Evolutionary conservation across 164 flowering plant genomes (phyloP), one percentile per base, ranked within the genome.

Genomic region (Tetrastigma voinierianum): DNA sequence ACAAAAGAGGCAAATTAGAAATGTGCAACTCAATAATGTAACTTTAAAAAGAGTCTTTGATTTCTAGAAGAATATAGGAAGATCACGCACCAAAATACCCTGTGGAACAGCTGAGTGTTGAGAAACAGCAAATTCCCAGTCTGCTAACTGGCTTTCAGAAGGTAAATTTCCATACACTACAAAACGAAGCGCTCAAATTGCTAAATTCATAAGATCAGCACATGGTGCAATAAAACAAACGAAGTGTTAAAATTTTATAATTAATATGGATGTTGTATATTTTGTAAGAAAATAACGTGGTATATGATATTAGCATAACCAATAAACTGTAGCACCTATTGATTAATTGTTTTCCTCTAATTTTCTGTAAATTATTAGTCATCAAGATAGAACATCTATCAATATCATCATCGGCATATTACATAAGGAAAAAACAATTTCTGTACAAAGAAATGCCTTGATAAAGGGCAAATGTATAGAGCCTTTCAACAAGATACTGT

Each of bases 41-140:
- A 32, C 40, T 32, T 32, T 7, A 1, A 32, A 32, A 32, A 32
- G 6, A 32, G 40, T 32, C 40, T 32, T 32, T 32, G 40, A 32
- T 7, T 32, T 32, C 40, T 7, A n/a, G 7, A 66, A 62, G 52
- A 64, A 71, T n/a, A 56, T 10, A 25, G 46, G 69, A 51, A 32
- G 40, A 32, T 32, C 3, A 45, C 81, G 20, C 49, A 96, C 99
- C 87, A 96, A 67, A 72, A 93, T 62, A 72, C 99, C 97, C 74
- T 91, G 97, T 18, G 99, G 99, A 68, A 93, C 96, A 66, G 96
- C 98, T 69, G 99, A 93, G 81, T 93, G 99, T 69, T 93, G 98
- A 60, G 91, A 81, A 66, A 96, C 77, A 40, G 96, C 89, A 78
- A 93, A 93, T 62, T 96, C 96, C 99, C 99, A 96, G 54, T 91